Base-by-base conservation (phyloP, 352 stramenopile genomes). In the Globisporangium acanthophoron region DNA sequence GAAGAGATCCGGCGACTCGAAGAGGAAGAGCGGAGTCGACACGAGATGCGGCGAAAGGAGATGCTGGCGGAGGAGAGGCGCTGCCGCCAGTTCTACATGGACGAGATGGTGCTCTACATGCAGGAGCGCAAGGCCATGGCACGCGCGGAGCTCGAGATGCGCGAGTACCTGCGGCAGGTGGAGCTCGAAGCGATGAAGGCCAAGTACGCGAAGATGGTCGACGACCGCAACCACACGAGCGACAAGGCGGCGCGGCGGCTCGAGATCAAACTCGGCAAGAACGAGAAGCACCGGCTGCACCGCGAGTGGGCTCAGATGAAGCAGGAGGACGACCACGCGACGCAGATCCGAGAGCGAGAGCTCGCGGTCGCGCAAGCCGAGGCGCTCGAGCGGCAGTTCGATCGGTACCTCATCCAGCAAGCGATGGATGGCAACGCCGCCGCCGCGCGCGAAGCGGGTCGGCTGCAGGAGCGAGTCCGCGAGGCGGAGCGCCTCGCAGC, bases 211-310 rank as follows among this genome's bases (percentile, higher is more conserved):
- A 74, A 83, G 45, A 80, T 89, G 69, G 48, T 85, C 3, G 76
- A 85, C 9, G 80, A 91, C 29, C 64, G 74, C 0, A 82, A 76
- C 40, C 67, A 70, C n/a, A 48, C 74, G 8, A 89, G 80, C 33
- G 79, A 89, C 41, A 88, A 86, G 50, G 77, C 73, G 0, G 78
- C 78, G 3, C 80, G 83, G 5, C 77, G 83, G 2, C 64, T 89
- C 2, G 80, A 92, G 52, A 92, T 92, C 49, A 92, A 92, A 54
- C 56, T 76, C 3, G 78, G 80, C 16, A 92, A 92, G 61, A 86
- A 88, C 21, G 83, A 92, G 35, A 79, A 90, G 52, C 80, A 91
- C 53, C 73, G 80, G 5, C 53, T 92, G 2, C 69, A 90, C 50
- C 73, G 78, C 3, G 83, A 92, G 55, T 92, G 83, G 80, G 61